These are phyloP conservation scores for Zalaria sp. DNA, from an alignment of 2,329 filamentous ascomycete genomes.

Conservation along the genomic window DNA sequence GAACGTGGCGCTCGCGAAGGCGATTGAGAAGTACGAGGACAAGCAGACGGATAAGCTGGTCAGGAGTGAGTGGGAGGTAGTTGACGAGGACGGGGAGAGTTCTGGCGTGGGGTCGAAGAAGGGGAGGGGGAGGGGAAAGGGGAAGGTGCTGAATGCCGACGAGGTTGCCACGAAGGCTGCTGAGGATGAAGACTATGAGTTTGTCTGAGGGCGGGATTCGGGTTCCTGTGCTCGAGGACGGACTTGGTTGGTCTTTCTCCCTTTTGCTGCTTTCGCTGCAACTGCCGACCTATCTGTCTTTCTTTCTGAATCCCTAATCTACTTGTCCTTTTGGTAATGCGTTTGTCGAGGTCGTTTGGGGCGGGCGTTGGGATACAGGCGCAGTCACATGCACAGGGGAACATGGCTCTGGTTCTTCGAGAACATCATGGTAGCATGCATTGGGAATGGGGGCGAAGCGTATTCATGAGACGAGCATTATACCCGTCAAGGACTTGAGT, in stretches of 20 bases:
- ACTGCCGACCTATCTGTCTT: neutral
- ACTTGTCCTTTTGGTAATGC: neutral
- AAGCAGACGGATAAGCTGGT: conserved; percentile 47
- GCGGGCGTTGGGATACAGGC: neutral
- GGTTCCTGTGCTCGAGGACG: no score
- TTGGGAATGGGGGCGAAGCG: neutral
- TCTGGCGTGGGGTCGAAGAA: conserved; percentile 17
- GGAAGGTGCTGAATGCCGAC: conserved; percentile 14
- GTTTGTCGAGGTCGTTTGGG: neutral
- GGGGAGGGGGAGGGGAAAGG: conserved; percentile 19
- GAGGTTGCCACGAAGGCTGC: conserved; percentile 5
- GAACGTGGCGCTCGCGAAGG: conserved; percentile 40
- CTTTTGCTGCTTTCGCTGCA: neutral
- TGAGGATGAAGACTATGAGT: conserved; percentile 19
- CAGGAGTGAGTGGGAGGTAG: conserved; percentile 44
- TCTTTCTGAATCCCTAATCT: neutral
- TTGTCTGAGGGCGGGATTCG: conserved; percentile 11
- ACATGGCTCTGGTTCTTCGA: no score
- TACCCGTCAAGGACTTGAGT: neutral
- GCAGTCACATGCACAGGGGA: no score
- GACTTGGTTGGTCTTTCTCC: no score
- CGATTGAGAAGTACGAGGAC: conserved; percentile 45
- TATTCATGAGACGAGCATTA: neutral
- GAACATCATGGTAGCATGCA: no score
- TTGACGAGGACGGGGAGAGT: conserved; percentile 23